Percentiles rank a stretch among this genome's conserved stretches.
Conservation (phyloP, 768 basidiomycete genomes). For the Aureoboletus auriporus region DNA sequence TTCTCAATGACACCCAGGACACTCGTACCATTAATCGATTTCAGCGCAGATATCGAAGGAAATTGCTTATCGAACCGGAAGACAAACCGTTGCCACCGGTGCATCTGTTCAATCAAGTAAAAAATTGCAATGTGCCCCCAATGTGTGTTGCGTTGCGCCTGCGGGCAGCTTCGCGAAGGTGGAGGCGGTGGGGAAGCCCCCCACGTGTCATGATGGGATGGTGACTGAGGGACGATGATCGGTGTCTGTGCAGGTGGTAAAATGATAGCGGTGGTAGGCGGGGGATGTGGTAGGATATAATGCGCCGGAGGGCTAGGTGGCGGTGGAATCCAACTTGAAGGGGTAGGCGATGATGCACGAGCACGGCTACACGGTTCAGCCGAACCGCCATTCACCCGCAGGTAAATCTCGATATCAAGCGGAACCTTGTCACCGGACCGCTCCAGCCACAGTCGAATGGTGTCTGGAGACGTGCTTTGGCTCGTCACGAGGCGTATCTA, state of each 20-base stretch:
- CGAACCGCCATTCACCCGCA: constrained; percentile 45
- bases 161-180: constrained; percentile 24
- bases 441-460: constrained; percentile 79
- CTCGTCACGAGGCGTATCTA: constrained; percentile 75
- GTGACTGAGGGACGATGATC: constrained; percentile 45
- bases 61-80: constrained; percentile 79
- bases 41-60: constrained; percentile 67
- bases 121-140: constrained; percentile 82
- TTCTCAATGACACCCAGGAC: background rate
- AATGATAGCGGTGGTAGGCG: constrained; percentile 26
- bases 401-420: constrained; percentile 76
- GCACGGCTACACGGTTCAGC: constrained; percentile 18
- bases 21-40: constrained; percentile 62
- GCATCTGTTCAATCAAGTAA: constrained; percentile 78
- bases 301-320: constrained; percentile 31
- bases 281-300: constrained; percentile 35
- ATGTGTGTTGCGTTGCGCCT: constrained; percentile 49
- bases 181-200: constrained; percentile 29
- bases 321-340: constrained; percentile 32
- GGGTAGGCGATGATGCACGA: constrained; percentile 27
- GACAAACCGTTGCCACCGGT: constrained; percentile 77
- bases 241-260: constrained; percentile 38
- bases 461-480: constrained; percentile 68
- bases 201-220: constrained; percentile 39
- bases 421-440: constrained; percentile 68